These are phyloP conservation scores for Drosera spatulata DNA, from an alignment of 179 eudicot species.

Conservation along the genomic window DNA sequence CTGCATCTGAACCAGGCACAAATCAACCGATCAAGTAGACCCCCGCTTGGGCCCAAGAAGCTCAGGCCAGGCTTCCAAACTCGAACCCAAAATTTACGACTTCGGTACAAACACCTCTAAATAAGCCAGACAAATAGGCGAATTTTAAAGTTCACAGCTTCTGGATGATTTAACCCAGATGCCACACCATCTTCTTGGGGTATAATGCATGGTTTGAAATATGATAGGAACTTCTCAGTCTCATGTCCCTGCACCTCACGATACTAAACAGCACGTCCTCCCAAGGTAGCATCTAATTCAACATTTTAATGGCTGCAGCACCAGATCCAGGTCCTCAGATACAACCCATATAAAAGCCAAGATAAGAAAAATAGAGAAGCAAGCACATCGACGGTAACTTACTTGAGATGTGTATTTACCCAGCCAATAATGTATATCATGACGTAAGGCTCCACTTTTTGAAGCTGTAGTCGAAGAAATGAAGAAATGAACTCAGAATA, in stretches of 20 bases:
- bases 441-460: conserved; percentile 73
- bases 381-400: conserved; percentile 12
- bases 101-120: too few species aligned
- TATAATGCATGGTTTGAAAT: conserved; percentile 95
- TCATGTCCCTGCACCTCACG: conserved; percentile 96
- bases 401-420: conserved; percentile 97
- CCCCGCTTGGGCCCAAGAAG: too few species aligned
- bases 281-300: conserved; percentile 93
- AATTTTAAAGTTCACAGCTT: conserved; percentile 55
- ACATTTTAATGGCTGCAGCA: conserved; percentile 73
- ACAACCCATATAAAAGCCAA: conserved; percentile 5
- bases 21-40: too few species aligned
- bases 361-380: background rate
- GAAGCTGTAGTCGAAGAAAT: conserved; percentile 63
- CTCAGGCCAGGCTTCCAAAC: too few species aligned
- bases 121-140: conserved; percentile 79
- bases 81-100: too few species aligned
- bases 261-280: conserved; percentile 97
- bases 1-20: too few species aligned
- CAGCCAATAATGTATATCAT: conserved; percentile 96
- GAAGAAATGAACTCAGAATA: conserved; percentile 6
- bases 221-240: conserved; percentile 93
- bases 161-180: conserved; percentile 89
- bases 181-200: conserved; percentile 89
- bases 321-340: conserved; percentile 26